Evolutionary conservation across 352 stramenopile species (phyloP).

Genomic region (Thalassiosira pacifica): DNA sequence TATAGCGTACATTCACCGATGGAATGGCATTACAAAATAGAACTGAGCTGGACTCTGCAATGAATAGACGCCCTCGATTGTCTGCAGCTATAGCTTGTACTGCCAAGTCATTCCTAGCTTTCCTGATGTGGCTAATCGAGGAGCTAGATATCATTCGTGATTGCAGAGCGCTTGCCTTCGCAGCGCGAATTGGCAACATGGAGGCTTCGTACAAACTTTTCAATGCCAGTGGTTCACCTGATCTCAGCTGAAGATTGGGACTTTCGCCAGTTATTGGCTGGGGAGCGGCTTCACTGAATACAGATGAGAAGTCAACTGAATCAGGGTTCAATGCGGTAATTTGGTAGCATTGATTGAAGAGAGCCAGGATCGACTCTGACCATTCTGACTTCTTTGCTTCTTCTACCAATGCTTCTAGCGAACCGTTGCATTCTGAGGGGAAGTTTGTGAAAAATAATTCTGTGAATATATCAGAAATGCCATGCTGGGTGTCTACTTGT

Average conservation of each 20-base stretch:
- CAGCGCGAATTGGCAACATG: slow-evolving; percentile 68
- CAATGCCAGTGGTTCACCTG: slow-evolving; percentile 59
- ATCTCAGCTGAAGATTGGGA: slow-evolving; percentile 57
- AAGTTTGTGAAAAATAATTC: slow-evolving; percentile 52
- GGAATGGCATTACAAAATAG: slow-evolving; percentile 77
- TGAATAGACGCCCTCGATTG: slow-evolving; percentile 75
- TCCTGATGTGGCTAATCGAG: slow-evolving; percentile 55
- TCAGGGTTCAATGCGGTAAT: neutral
- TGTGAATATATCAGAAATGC: slow-evolving; percentile 40
- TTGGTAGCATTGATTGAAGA: slow-evolving; percentile 60
- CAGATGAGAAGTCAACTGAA: slow-evolving; percentile 27
- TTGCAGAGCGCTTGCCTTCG: slow-evolving; percentile 68
- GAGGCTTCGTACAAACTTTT: slow-evolving; percentile 39
- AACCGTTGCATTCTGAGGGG: slow-evolving; percentile 46
- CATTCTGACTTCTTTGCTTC: slow-evolving; percentile 59
- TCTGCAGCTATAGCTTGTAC: slow-evolving; percentile 71
- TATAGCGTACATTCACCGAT: slow-evolving; percentile 62
- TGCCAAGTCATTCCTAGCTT: slow-evolving; percentile 53
- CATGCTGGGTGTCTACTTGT: neutral
- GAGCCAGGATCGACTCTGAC: slow-evolving; percentile 51
- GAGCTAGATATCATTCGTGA: slow-evolving; percentile 64
- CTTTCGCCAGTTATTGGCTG: slow-evolving; percentile 7
- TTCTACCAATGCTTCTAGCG: slow-evolving; percentile 54
- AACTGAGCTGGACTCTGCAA: slow-evolving; percentile 75
- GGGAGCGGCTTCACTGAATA: slow-evolving; percentile 32